These are phyloP conservation scores for Trichoderma sp. DNA, from an alignment of 2,329 filamentous ascomycete species.

Conservation along the genomic window DNA sequence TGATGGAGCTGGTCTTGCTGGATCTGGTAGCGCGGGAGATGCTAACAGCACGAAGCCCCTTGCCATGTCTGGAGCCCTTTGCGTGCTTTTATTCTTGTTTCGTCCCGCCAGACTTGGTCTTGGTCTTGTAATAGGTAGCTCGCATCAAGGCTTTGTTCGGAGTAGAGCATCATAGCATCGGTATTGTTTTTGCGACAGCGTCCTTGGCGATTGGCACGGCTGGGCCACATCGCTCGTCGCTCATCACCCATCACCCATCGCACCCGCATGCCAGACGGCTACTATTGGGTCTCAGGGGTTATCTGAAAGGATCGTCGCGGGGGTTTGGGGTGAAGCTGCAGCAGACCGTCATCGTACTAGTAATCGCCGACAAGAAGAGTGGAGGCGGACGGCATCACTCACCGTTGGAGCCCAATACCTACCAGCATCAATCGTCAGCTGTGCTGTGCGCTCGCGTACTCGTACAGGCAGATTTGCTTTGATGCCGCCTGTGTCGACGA, in stretches of 20 bases:
- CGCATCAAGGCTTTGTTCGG: neutral
- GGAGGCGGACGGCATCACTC: conserved; percentile 6
- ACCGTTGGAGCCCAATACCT: conserved; percentile 12
- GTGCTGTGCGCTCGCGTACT: neutral
- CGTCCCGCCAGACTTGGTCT: neutral
- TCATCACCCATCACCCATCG: neutral
- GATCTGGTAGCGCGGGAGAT: neutral
- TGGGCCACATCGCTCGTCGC: neutral
- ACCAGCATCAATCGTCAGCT: neutral
- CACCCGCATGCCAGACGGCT: conserved; percentile 4
- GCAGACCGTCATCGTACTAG: conserved; percentile 11
- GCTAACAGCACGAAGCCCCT: neutral
- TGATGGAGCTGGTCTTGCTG: neutral
- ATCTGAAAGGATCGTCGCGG: conserved; percentile 17
- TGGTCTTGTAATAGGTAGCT: too few species aligned
- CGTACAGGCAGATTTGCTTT: neutral
- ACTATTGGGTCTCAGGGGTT: conserved; percentile 7
- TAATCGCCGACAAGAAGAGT: neutral
- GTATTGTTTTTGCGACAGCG: neutral
- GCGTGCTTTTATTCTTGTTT: neutral
- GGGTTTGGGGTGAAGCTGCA: conserved; percentile 14
- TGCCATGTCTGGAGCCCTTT: neutral
- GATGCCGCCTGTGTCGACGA: neutral
- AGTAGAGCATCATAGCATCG: neutral
- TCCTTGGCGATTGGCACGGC: conserved; percentile 1